Evolutionary conservation across 495 filamentous ascomycete genomes (phyloP), one percentile per base, ranked within the genome.

Genomic region (Aspergillus biplanus): DNA sequence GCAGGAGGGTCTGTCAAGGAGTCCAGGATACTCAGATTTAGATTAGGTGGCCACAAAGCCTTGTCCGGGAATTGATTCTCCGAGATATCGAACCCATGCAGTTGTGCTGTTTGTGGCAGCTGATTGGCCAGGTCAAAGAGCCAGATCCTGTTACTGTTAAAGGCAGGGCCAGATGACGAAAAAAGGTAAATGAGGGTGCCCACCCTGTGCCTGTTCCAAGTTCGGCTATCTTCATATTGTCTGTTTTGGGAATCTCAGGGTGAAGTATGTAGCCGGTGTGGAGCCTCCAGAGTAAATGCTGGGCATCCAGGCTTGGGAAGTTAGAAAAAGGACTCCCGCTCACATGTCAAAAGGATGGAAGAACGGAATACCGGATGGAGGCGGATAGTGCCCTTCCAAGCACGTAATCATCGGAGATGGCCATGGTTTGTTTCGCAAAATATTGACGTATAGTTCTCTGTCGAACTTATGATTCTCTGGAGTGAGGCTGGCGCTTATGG

Each of bases 101-200:
- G 58, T 15, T 62, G 62, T 5, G 61, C 67, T 1, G 63, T 67
- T 3, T 57, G 32, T 15, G 67, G 72, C 21, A 73, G 52, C 34
- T 71, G 32, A 13, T 63, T 65, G 1, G 72, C 70, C 27, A 73
- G 33, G 32, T 78, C 71, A 33, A 73, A 47, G 3, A 76, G 50
- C 72, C 72, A 78, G 42, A 75, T 58, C 6, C 75, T 78, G 21
- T n/a, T n/a, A n/a, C n/a, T n/a, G n/a, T n/a, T n/a, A n/a, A n/a
- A n/a, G n/a, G n/a, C n/a, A n/a, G n/a, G n/a, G n/a, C n/a, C n/a
- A n/a, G n/a, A n/a, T n/a, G n/a, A n/a, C n/a, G n/a, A n/a, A n/a
- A n/a, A n/a, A n/a, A n/a, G n/a, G n/a, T n/a, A n/a, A n/a, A n/a
- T n/a, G n/a, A n/a, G n/a, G n/a, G n/a, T 52, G 53, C 64, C n/a